Evolutionary conservation across 2,329 filamentous ascomycete species (phyloP).

Genomic region (Hymenotorrendiella dingleyae): DNA sequence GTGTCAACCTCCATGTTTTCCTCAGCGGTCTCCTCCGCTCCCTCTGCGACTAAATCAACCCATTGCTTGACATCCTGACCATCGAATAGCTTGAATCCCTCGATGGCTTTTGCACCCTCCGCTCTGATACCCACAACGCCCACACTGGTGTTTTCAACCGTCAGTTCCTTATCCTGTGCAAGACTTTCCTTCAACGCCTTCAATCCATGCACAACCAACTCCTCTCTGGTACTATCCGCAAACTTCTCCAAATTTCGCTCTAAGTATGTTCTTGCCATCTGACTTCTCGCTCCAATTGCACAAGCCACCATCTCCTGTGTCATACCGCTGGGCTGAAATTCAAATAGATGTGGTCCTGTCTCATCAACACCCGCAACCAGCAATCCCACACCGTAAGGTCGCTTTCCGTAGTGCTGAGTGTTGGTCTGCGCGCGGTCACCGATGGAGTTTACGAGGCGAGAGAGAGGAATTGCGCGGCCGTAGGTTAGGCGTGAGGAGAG

Average conservation of each 20-base stretch:
- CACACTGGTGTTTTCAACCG: conserved; percentile 92
- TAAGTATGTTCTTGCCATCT: conserved; percentile 96
- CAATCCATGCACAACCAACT: conserved; percentile 85
- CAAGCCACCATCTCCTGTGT: conserved; percentile 97
- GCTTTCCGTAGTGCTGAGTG: conserved; percentile 94
- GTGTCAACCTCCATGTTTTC: conserved; percentile 41
- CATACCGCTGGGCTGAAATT: conserved; percentile 95
- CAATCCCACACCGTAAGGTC: conserved; percentile 91
- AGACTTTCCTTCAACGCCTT: conserved; percentile 90
- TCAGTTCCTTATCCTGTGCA: conserved; percentile 95
- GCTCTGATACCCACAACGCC: conserved; percentile 66
- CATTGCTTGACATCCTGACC: conserved; percentile 80
- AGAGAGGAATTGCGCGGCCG: conserved; percentile 85
- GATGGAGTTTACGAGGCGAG: conserved; percentile 84
- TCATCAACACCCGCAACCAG: conserved; percentile 92
- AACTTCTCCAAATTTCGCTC: conserved; percentile 89
- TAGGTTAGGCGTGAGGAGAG: conserved; percentile 94
- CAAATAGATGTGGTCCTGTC: conserved; percentile 89
- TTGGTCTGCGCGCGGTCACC: conserved; percentile 96
- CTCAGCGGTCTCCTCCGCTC: conserved; percentile 43
- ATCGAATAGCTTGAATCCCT: conserved; percentile 88
- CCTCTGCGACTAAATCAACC: conserved; percentile 67
- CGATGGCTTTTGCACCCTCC: conserved; percentile 48
- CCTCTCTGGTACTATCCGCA: conserved; percentile 67
- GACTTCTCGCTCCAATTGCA: conserved; percentile 89